Conservation (phyloP, 495 filamentous ascomycete genomes). For the Daldinia grandis region DNA sequence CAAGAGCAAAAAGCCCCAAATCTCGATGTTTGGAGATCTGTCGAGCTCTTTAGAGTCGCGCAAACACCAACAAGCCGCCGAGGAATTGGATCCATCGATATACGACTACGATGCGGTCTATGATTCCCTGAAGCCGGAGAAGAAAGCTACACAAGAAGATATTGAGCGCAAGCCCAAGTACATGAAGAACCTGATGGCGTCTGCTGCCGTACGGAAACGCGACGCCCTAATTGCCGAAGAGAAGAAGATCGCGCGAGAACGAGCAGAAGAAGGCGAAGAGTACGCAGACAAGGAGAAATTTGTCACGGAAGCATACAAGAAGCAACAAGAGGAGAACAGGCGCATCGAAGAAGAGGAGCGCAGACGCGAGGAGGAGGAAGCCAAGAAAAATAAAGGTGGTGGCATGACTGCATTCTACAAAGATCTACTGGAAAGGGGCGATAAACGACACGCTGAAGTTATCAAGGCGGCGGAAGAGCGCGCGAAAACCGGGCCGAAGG, state of each 20-base stretch:
- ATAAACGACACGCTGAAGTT: constrained; percentile 76
- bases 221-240: constrained; percentile 89
- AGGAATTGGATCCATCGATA: constrained; percentile 68
- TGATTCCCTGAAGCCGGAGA: constrained; percentile 66
- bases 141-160: constrained; percentile 49
- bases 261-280: constrained; percentile 92
- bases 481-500: constrained; percentile 59
- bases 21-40: constrained; percentile 61
- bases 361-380: constrained; percentile 71
- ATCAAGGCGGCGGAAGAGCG: constrained; percentile 73
- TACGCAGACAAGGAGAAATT: constrained; percentile 97
- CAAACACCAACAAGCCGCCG: constrained; percentile 65
- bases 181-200: constrained; percentile 80
- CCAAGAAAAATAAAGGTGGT: constrained; percentile 68
- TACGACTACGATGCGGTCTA: constrained; percentile 82
- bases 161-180: constrained; percentile 75
- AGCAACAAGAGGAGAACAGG: constrained; percentile 85
- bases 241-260: constrained; percentile 82
- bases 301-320: constrained; percentile 94
- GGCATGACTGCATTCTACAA: constrained; percentile 92
- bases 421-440: constrained; percentile 78
- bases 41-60: constrained; percentile 63
- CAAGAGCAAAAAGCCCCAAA: constrained; percentile 45
- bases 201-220: constrained; percentile 86
- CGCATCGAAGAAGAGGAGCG: constrained; percentile 84